Conservation (phyloP, 176 grass and related monocot species). For the Dactylis glomerata region DNA sequence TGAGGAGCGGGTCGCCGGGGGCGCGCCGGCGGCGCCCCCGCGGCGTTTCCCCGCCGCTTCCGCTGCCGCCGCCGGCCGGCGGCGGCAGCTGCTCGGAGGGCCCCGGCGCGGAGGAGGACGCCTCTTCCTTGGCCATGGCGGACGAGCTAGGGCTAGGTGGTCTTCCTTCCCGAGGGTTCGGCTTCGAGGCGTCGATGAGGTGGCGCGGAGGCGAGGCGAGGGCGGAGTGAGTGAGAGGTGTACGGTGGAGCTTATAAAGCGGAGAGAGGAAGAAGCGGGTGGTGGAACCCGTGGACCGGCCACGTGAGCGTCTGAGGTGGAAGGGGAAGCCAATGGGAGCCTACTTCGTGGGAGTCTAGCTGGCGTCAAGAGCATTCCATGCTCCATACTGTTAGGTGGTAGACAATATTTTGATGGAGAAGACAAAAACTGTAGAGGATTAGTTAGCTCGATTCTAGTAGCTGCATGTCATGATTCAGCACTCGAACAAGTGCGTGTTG, state of each 20-base stretch:
- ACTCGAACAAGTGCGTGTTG: background rate
- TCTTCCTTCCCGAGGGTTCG: background rate
- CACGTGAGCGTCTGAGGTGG: background rate
- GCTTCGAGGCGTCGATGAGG: conserved; percentile 19
- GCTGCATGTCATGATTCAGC: background rate
- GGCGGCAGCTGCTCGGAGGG: background rate
- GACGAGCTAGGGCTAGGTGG: conserved; percentile 6
- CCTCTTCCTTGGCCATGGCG: conserved; percentile 29
- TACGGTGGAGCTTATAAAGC: conserved; percentile 17
- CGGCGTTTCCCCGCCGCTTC: conserved; percentile 32
- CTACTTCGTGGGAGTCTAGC: background rate
- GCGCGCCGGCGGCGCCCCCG: background rate
- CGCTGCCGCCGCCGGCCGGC: conserved; percentile 10
- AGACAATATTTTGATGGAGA: background rate
- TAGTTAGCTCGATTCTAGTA: background rate
- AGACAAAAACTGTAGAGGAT: background rate
- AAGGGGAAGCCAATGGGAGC: background rate
- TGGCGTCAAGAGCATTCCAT: background rate
- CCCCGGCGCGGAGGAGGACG: background rate
- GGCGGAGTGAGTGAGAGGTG: background rate
- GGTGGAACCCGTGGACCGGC: background rate
- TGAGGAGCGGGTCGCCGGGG: conserved; percentile 64
- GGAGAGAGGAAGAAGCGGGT: background rate
- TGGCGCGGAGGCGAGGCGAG: background rate
- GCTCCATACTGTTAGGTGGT: background rate